These are phyloP conservation scores for Debaryomycetaceae sp. DNA, from an alignment of 1,139 yeast genomes.

Conservation along the genomic window DNA sequence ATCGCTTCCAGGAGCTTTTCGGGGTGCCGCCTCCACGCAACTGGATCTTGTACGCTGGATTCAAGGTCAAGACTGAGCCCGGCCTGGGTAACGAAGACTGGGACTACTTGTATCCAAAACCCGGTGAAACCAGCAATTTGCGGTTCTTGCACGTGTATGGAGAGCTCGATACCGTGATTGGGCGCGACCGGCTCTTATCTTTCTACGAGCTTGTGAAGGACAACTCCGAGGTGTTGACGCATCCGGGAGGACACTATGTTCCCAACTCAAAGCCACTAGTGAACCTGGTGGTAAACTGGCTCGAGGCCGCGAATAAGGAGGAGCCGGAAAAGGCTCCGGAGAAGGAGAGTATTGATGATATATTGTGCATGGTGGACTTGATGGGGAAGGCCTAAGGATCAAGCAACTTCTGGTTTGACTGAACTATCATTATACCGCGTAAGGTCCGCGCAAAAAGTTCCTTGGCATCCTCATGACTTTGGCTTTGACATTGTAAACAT, in stretches of 20 bases:
- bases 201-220: slow-evolving; percentile 45
- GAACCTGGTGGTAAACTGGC: slow-evolving; percentile 49
- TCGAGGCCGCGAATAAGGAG: slow-evolving; percentile 14
- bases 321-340: slow-evolving; percentile 7
- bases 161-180: slow-evolving; percentile 79
- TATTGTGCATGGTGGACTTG: slow-evolving; percentile 25
- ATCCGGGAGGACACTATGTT: slow-evolving; percentile 83
- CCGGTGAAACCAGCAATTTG: slow-evolving; percentile 3
- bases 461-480: no score
- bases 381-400: neutral
- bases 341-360: slow-evolving; percentile 9
- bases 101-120: slow-evolving; percentile 17
- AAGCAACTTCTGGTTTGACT: no score
- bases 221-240: slow-evolving; percentile 41
- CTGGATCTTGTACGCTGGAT: slow-evolving; percentile 70
- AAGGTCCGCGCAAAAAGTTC: no score
- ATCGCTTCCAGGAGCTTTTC: slow-evolving; percentile 20
- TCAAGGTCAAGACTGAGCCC: slow-evolving; percentile 44
- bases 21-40: slow-evolving; percentile 31
- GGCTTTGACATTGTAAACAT: no score
- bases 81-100: slow-evolving; percentile 17
- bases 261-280: slow-evolving; percentile 60
- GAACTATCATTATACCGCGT: no score
- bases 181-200: slow-evolving; percentile 54
- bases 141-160: slow-evolving; percentile 67